Base-by-base conservation (phyloP, 2,329 filamentous ascomycete species). In the Fusarium decemcellulare region DNA sequence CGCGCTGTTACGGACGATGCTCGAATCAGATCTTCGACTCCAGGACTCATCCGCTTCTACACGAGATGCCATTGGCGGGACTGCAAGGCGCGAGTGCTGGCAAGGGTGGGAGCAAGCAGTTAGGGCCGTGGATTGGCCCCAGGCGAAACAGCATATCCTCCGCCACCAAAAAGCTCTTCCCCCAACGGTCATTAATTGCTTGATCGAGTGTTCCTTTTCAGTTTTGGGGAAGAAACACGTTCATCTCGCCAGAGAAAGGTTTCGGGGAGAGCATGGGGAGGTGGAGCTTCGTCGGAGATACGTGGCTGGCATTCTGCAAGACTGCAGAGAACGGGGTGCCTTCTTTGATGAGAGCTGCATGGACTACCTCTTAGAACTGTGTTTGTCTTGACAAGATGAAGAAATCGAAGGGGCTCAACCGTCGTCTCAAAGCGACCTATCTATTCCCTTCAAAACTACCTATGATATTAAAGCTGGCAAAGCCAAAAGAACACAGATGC, bases 191-290 rank as follows among this genome's bases (percentile, higher is more conserved):
- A 30, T n/a, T 12, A 32, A 50, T 4, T 15, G 8, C 5, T 3
- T 57, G n/a, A 23, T 32, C 8, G 18, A 37, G 8, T 39, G 8
- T 4, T 37, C 39, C 11, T 11, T 59, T 6, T 7, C 12, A 2
- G n/a, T 34, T 16, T 39, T 59, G 23, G 57, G 40, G 5, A 18
- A 40, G 12, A 46, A 54, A 1, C 57, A 60, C 7, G 14, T 60
- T 2, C 23, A 6, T 1, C 48, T 60, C n/a, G n/a, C 40, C 5
- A 59, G 16, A 32, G 39, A 32, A 0, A 54, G 16, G 5, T 54
- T 46, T 3, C 15, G n/a, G 9, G 40, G 40, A n/a, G 40, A 59
- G 2, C 2, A 3, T 3, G 8, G 2, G 0, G 40, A 16, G 57
- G 23, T 5, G 23, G 32, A 54, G 14, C 27, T 37, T 6, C n/a